Evolutionary conservation across 176 grass and related monocot species (phyloP).

Genomic region (Eremochloa ophiuroides): DNA sequence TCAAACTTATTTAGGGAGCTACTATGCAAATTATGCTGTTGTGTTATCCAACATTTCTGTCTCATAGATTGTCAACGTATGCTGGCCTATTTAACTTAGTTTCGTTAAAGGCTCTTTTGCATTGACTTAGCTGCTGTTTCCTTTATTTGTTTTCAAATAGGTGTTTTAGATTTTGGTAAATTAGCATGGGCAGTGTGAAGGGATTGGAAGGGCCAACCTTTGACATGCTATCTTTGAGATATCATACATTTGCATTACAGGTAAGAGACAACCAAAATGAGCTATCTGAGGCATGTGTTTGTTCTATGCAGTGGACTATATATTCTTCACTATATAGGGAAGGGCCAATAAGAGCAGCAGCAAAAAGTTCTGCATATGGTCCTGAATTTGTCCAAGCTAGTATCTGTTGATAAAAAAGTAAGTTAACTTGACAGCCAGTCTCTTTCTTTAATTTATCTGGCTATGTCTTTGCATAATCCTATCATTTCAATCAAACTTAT

Average conservation of each 20-base stretch:
- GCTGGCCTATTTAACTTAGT: background rate
- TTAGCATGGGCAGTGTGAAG: background rate
- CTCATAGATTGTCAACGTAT: background rate
- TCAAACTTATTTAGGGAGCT: background rate
- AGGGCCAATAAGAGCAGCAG: constrained; percentile 63
- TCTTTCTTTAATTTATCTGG: background rate
- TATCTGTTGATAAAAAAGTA: constrained; percentile 83
- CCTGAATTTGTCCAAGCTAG: constrained; percentile 88
- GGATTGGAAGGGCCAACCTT: constrained; percentile 2
- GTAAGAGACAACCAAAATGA: constrained; percentile 30
- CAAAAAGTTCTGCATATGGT: constrained; percentile 58
- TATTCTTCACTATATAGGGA: constrained; percentile 67
- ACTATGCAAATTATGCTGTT: background rate
- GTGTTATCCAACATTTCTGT: background rate
- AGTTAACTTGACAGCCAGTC: background rate
- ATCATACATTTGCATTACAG: constrained; percentile 37
- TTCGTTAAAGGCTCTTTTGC: background rate
- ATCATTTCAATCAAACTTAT: too few relatives aligned
- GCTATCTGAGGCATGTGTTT: constrained; percentile 68
- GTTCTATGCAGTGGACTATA: constrained; percentile 65
- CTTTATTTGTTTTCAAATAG: background rate
- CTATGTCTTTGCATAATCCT: background rate
- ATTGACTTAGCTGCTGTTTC: background rate
- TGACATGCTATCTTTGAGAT: constrained; percentile 9
- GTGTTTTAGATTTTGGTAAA: too few relatives aligned